Evolutionary conservation across 768 basidiomycete genomes (phyloP).

Genomic region (Favolaschia claudopus): DNA sequence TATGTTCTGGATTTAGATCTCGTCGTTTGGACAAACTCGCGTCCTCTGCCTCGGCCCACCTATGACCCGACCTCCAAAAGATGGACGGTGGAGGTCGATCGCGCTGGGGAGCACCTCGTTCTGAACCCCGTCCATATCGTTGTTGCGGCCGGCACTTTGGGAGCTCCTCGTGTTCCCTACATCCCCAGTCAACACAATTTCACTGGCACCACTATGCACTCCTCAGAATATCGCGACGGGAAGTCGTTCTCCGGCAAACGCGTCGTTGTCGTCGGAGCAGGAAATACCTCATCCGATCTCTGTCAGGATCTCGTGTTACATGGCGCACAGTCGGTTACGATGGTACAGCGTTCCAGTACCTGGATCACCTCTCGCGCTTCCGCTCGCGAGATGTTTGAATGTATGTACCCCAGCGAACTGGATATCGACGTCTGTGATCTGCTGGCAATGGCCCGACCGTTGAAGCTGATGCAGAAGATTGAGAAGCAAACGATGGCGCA

Average conservation of each 20-base stretch:
- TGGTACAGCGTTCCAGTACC: conserved; percentile 52
- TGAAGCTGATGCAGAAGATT: conserved; percentile 1
- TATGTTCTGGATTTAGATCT: conserved; percentile 51
- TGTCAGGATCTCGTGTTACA: conserved; percentile 44
- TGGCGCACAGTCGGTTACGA: conserved; percentile 44
- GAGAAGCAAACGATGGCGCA: conserved; percentile 12
- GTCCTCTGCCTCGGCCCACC: conserved; percentile 37
- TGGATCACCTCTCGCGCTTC: conserved; percentile 33
- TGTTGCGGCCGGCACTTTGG: conserved; percentile 46
- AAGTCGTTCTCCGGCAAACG: conserved; percentile 39
- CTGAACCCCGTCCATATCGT: conserved; percentile 49
- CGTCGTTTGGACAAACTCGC: conserved; percentile 49
- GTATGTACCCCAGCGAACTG: conserved; percentile 27
- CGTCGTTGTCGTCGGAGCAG: conserved; percentile 50
- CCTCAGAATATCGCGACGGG: conserved; percentile 39
- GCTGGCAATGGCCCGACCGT: conserved; percentile 20
- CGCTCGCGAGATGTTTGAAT: neutral
- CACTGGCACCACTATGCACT: conserved; percentile 41
- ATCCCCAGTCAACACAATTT: conserved; percentile 36
- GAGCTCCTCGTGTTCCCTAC: conserved; percentile 41
- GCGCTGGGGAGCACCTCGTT: conserved; percentile 34
- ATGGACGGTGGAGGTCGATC: conserved; percentile 45
- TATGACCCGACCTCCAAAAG: conserved; percentile 40
- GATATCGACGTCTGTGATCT: conserved; percentile 35
- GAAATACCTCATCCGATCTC: conserved; percentile 48